Base-by-base conservation (phyloP, 2,329 filamentous ascomycete genomes). In the Alternaria burnsii region DNA sequence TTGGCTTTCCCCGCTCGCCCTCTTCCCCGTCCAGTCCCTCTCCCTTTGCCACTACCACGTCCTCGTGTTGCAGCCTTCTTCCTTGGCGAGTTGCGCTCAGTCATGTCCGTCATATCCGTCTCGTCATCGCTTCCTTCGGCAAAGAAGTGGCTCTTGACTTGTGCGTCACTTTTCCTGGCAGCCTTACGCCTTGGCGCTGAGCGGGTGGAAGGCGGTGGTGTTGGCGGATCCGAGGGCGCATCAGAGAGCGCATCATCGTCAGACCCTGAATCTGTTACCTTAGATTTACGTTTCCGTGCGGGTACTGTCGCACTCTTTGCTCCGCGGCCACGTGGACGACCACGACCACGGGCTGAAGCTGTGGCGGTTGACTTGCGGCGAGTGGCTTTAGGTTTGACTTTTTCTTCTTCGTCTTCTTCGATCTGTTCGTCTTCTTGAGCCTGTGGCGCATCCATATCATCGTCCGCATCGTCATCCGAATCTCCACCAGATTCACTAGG, bases 371-470 rank as follows among this genome's bases (percentile, higher is more conserved):
- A 48, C 38, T 66, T 70, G 20, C 66, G 68, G 4, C 61, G 63
- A 56, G 24, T 51, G n/a, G 16, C 24, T 44, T 40, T 58, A 50
- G 20, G 59, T 36, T 18, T 41, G 20, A 43, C 53, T 30, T 66
- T 58, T 5, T 60, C 58, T 24, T 86, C 83, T 10, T 47, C 40
- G 4, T 56, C 40, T n/a, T 51, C 34, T 12, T 52, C 40, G 59
- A 85, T 84, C 9, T 84, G 81, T n/a, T 54, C 41, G 59, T 86
- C 85, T 12, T 85, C 81, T 12, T 44, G 6, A 2, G 77, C 48
- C 9, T 59, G 50, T 10, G 46, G 32, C 8, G 32, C 46, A 12
- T 59, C 52, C n/a, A 43, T 48, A 12, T 52, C 58, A 40, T 54
- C 34, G n/a, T 50, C 43, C 8, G 30, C 22, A 4, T 52, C 51